Conservation (phyloP, 2,329 filamentous ascomycete species). For the Sclerotinia minor region DNA sequence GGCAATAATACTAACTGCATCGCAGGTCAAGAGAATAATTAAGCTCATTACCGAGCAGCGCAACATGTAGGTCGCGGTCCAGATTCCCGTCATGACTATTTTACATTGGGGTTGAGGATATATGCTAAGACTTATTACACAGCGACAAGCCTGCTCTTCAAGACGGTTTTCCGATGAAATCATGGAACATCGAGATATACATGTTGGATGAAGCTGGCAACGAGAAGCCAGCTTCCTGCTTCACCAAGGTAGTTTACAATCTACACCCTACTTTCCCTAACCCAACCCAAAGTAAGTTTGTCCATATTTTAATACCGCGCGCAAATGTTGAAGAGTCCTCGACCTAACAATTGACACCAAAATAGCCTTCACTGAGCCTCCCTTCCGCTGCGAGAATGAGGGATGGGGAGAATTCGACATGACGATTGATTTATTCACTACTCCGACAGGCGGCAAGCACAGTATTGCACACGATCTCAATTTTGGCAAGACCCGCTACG, state of each 20-base stretch:
- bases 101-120: not conserved
- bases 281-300: conserved; percentile 73
- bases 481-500: conserved; percentile 79
- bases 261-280: conserved; percentile 93
- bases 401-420: conserved; percentile 99
- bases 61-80: conserved; percentile 57
- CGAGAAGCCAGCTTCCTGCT: conserved; percentile 77
- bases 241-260: conserved; percentile 90
- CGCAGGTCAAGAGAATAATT: conserved; percentile 76
- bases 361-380: conserved; percentile 75
- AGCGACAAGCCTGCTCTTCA: conserved; percentile 79
- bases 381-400: conserved; percentile 88
- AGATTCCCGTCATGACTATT: not conserved
- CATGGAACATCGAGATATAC: conserved; percentile 86
- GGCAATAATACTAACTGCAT: conserved; percentile 22
- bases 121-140: conserved; percentile 32
- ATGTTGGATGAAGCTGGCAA: conserved; percentile 84
- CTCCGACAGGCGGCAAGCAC: conserved; percentile 83
- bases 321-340: not conserved
- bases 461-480: conserved; percentile 85
- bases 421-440: conserved; percentile 76
- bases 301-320: not conserved
- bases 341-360: conserved; percentile 21
- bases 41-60: conserved; percentile 92
- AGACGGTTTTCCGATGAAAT: conserved; percentile 87